A percentile compares a stretch with the other conserved stretches of the same genome.
Conservation (phyloP, 306 rosid genomes). For the Arachis stenosperma region DNA sequence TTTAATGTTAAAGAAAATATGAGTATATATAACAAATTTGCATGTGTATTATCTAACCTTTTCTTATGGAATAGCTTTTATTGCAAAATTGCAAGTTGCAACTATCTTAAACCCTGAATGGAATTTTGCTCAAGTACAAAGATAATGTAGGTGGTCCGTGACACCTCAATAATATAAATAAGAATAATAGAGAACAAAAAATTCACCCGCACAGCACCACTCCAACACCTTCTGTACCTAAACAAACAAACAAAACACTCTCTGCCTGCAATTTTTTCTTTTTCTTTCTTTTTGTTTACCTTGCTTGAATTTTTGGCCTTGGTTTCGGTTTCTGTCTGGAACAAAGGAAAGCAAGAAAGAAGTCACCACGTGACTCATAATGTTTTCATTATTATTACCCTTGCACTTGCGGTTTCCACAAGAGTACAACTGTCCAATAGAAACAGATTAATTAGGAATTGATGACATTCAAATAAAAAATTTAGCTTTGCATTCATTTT, state of each 20-base stretch:
- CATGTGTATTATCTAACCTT: not conserved
- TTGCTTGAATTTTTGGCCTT: too few relatives aligned
- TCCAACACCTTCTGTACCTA: not conserved
- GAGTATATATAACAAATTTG: not conserved
- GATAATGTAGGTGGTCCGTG: constrained; percentile 21
- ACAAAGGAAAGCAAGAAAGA: not conserved
- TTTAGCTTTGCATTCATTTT: too few relatives aligned
- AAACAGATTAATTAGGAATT: not conserved
- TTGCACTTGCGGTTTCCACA: not conserved
- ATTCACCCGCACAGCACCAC: not conserved
- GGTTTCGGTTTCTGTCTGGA: constrained; percentile 5
- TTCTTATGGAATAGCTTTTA: not conserved
- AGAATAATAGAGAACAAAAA: not conserved
- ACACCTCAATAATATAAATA: not conserved
- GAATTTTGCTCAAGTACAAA: constrained; percentile 13
- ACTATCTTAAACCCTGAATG: constrained; percentile 4
- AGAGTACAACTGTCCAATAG: not conserved
- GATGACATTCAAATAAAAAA: too few relatives aligned
- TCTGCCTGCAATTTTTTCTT: not conserved
- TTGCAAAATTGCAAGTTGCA: constrained; percentile 16
- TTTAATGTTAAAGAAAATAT: too few relatives aligned
- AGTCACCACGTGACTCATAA: constrained; percentile 15
- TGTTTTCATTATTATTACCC: not conserved
- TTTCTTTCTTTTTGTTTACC: too few relatives aligned
- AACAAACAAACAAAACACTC: not conserved